Evolutionary conservation across 352 stramenopile genomes (phyloP).

Genomic region (Phytophthora tubulina): DNA sequence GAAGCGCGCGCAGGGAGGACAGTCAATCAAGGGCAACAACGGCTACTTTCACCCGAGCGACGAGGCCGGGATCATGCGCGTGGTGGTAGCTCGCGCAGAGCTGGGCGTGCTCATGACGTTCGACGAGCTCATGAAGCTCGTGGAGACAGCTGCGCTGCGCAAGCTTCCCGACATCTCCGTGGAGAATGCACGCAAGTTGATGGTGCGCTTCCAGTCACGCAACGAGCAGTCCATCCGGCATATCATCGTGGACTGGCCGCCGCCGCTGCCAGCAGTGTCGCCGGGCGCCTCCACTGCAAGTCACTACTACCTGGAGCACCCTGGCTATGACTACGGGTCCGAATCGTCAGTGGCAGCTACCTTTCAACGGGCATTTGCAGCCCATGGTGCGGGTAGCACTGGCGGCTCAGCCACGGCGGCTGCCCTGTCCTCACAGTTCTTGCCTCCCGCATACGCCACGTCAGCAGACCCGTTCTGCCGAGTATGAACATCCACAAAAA

Average conservation of each 20-base stretch:
- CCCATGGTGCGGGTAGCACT: not conserved
- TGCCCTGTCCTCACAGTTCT: slow-evolving; percentile 7
- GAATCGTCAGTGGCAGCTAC: not conserved
- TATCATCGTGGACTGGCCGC: slow-evolving; percentile 60
- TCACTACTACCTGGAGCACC: slow-evolving; percentile 22
- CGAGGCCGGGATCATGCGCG: slow-evolving; percentile 60
- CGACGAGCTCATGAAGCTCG: slow-evolving; percentile 65
- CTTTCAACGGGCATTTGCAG: slow-evolving; percentile 2
- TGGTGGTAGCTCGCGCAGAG: slow-evolving; percentile 62
- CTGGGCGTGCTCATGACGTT: slow-evolving; percentile 74
- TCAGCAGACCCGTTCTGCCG: slow-evolving; percentile 20
- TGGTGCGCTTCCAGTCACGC: slow-evolving; percentile 57
- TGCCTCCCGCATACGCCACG: not conserved
- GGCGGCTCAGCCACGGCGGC: slow-evolving; percentile 7
- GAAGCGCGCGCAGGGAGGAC: slow-evolving; percentile 54
- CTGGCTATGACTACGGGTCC: slow-evolving; percentile 24
- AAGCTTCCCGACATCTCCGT: slow-evolving; percentile 71
- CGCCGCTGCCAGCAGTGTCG: slow-evolving; percentile 6
- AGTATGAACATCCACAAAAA: slow-evolving; percentile 21
- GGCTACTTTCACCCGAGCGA: slow-evolving; percentile 62
- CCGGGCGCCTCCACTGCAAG: not conserved
- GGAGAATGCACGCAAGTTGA: slow-evolving; percentile 52
- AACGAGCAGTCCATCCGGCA: slow-evolving; percentile 63
- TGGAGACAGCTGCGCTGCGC: slow-evolving; percentile 56
- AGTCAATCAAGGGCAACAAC: slow-evolving; percentile 19